Percentiles rank a stretch among this genome's conserved stretches.
Evolutionary conservation across 345 rosid species (phyloP).

Genomic region (Noccaea bulbosa): DNA sequence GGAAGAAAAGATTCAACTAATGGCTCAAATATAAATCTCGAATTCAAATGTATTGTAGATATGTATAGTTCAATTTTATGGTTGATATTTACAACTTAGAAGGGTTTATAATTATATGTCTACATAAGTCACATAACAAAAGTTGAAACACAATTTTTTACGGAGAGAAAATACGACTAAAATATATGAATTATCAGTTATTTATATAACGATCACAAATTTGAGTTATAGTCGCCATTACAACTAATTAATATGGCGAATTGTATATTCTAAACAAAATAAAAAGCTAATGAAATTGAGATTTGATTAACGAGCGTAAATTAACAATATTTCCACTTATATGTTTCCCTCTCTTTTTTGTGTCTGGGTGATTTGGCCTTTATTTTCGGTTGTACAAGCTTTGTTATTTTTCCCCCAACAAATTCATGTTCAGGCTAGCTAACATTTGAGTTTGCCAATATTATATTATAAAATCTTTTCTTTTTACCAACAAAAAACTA

Average conservation of each 20-base stretch:
- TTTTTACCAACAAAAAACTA: slow-evolving; percentile 42
- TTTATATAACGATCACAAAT: background rate
- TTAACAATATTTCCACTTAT: background rate
- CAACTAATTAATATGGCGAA: background rate
- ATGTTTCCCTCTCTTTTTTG: background rate
- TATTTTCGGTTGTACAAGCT: background rate
- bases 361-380: background rate
- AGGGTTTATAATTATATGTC: no score
- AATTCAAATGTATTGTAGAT: background rate
- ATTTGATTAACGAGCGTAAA: background rate
- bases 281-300: background rate
- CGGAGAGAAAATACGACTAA: background rate
- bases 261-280: background rate
- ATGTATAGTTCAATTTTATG: background rate
- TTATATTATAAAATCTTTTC: slow-evolving; percentile 19
- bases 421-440: slow-evolving; percentile 32
- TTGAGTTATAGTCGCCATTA: background rate
- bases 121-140: no score
- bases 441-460: slow-evolving; percentile 23
- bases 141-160: no score
- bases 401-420: slow-evolving; percentile 16
- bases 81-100: background rate
- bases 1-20: slow-evolving; percentile 7
- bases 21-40: slow-evolving; percentile 1
- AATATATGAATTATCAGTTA: background rate